Percentiles rank a stretch among this genome's conserved stretches.
These are phyloP conservation scores for Fusarium papillatum DNA, from an alignment of 2,329 filamentous ascomycete species.

Conservation along the genomic window DNA sequence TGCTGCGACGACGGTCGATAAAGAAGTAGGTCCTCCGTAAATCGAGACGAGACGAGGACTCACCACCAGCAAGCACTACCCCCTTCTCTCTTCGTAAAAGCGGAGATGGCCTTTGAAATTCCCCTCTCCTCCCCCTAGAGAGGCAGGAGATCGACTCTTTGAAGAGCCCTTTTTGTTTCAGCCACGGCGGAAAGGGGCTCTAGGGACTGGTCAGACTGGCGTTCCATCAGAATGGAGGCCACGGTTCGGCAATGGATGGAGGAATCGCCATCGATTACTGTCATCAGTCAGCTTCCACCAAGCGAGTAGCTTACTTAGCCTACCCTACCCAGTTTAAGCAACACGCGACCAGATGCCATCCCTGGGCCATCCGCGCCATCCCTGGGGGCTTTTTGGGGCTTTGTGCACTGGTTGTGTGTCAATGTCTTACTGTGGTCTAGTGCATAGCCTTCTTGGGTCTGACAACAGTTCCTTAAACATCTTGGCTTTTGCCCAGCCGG, in stretches of 20 bases:
- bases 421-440: slow-evolving; percentile 35
- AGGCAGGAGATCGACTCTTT: slow-evolving; percentile 16
- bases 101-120: slow-evolving; percentile 9
- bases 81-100: slow-evolving; percentile 29
- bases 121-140: background rate
- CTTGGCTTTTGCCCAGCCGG: slow-evolving; percentile 39
- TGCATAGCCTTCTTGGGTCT: slow-evolving; percentile 21
- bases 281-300: background rate
- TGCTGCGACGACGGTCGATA: background rate
- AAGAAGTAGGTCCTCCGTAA: background rate
- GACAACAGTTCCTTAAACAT: slow-evolving; percentile 31
- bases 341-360: slow-evolving; percentile 41
- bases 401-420: slow-evolving; percentile 33
- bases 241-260: background rate
- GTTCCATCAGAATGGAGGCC: slow-evolving; percentile 2
- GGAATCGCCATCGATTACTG: background rate
- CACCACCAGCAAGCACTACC: background rate
- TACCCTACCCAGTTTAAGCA: slow-evolving; percentile 5
- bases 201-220: background rate
- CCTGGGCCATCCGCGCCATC: slow-evolving; percentile 21
- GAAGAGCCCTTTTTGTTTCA: slow-evolving; percentile 27
- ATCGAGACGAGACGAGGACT: background rate
- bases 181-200: slow-evolving; percentile 21
- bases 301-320: background rate
- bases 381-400: slow-evolving; percentile 17